phyloP scores from a whole-genome alignment of 73 alveolate species.

The Paramecium octaurelia region DNA sequence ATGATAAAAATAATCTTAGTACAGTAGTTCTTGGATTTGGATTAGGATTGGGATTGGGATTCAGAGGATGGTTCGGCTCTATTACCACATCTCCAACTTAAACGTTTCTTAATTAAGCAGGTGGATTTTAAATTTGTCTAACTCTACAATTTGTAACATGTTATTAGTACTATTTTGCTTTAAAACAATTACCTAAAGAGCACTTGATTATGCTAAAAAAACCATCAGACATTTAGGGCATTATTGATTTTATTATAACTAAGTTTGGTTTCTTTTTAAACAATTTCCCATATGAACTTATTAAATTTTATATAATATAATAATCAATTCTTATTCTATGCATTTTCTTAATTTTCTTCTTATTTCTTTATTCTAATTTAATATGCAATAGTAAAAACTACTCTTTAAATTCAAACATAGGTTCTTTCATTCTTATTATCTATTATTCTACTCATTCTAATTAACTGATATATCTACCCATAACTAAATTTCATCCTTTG shows the following conservation, averaged over 20 bases:
- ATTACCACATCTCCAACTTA: background rate
- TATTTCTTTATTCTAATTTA: background rate
- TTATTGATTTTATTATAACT: background rate
- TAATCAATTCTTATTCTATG: background rate
- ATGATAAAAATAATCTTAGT: background rate
- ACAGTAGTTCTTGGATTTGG: background rate
- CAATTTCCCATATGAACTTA: conserved; percentile 37
- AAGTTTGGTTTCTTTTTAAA: background rate
- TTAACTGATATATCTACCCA: no score
- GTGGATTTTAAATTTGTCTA: background rate
- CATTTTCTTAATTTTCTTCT: background rate
- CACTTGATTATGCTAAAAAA: background rate
- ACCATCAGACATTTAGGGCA: background rate
- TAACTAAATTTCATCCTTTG: background rate
- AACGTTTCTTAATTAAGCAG: background rate
- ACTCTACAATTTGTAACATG: background rate
- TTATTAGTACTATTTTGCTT: background rate
- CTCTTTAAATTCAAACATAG: no score
- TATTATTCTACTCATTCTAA: background rate
- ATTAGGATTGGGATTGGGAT: background rate
- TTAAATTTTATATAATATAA: background rate
- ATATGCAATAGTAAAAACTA: no score
- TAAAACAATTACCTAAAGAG: background rate
- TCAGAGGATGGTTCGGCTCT: background rate
- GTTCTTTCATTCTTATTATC: background rate